Evolutionary conservation across 1,139 yeast species (phyloP), one percentile per base, ranked within the genome.

Genomic region (Starmera stellimalicola): DNA sequence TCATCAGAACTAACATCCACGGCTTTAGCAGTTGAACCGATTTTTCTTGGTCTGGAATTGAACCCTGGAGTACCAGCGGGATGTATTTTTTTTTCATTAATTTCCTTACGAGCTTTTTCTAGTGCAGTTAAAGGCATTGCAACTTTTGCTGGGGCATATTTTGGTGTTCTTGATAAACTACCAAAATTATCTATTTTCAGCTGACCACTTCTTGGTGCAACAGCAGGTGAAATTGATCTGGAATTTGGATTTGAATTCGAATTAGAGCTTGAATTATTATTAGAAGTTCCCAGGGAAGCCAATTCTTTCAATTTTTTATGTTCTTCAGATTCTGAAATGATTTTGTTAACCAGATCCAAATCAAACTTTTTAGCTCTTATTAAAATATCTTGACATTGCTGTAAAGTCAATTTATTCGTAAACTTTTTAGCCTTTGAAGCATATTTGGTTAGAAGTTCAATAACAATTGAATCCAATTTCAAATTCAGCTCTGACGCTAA

Each of bases 1-100:
- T 54, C 61, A 29, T 52, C 59, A 31, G 59, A 57, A 32, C 55
- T 51, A 18, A 57, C 54, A 22, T 52, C 53, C 10, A 42, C 51
- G 17, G 50, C 20, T 51, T 34, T 38, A 18, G 38, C 31, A 23
- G 33, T 33, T 29, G 30, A 24, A 39, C 29, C n/a, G 6, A 29
- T 18, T 3, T 40, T 16, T 15, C 39, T 41, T 30, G 46, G 47
- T 9, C 33, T 39, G 10, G 30, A 47, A 50, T 85, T 82, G 56
- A 85, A 88, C 0, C 95, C 96, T 2, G 94, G 74, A 0, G 88
- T 83, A 33, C 95, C 65, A 1, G 95, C 72, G 3, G 95, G 81
- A 31, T 58, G 80, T 42, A 60, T 51, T 43, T 18, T 47, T 10
- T 55, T 45, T 12, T 43, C 46, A 30, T 55, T 56, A 27, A 68